Evolutionary conservation across 2,329 filamentous ascomycete species (phyloP), one percentile per base, ranked within the genome.

Genomic region (Dendrostoma leiphaemia): DNA sequence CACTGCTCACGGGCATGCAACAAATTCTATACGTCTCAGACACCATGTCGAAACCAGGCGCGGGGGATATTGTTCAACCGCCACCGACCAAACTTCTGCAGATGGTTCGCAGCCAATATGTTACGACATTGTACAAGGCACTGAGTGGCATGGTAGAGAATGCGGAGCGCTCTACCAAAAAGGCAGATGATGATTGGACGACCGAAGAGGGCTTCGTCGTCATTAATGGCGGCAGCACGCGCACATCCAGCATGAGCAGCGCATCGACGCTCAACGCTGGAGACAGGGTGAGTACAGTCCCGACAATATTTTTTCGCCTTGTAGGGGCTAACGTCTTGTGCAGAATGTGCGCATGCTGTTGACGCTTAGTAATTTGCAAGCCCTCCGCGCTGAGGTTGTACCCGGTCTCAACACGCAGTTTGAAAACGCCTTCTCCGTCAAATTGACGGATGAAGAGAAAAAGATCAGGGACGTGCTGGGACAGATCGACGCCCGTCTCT

Each of bases 91-190:
- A 97, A 69, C 75, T 97, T 40, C 76, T 97, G 40, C 90, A 96
- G 68, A 91, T 92, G 83, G 91, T 97, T 15, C 84, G 92, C 60
- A 88, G 86, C 60, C 91, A 96, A 66, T 99, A 99, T 65, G 91
- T 96, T 15, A 91, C 88, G 6, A 96, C 92, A 54, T 75, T 99
- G 40, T 97, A 97, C 72, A 96, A 96, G 69, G 91, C 91, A 6
- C 74, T 99, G 34, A 95, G 90, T 63, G 94, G 93, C 21, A 93
- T 99, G 85, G 91, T 99, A 1, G 94, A 97, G 71, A 97, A 96
- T 69, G 93, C 94, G 3, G 91, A 97, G 71, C 84, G 85, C 54
- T 81, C 86, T 3, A 70, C 85, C 13, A 83, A 85, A 61, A 84
- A 83, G 61, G 74, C 82, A 1, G 84, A 87, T 43, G 81, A 84